Percentiles rank a stretch among this genome's conserved stretches.
phyloP scores from a whole-genome alignment of 768 basidiomycete genomes.

The Auriculariales sp. region DNA sequence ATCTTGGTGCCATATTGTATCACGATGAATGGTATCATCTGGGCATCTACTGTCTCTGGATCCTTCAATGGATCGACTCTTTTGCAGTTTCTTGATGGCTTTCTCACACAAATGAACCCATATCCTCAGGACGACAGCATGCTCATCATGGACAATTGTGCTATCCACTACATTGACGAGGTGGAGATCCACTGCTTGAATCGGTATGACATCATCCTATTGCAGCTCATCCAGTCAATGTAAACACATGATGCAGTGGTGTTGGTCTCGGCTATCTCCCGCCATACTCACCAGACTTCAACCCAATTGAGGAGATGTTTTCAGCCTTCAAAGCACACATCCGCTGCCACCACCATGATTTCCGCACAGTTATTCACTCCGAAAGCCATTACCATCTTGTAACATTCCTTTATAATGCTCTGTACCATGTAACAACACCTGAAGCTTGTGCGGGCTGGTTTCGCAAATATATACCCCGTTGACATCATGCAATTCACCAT shows the following conservation, averaged over 20 bases:
- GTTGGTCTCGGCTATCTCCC: constrained; percentile 15
- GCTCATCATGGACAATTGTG: constrained; percentile 24
- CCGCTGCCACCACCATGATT: constrained; percentile 7
- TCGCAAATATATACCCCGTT: background rate
- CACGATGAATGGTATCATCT: constrained; percentile 23
- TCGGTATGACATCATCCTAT: too few relatives aligned
- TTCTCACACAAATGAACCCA: constrained; percentile 24
- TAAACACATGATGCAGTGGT: too few relatives aligned
- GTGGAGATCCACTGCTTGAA: too few relatives aligned
- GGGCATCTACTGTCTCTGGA: constrained; percentile 15
- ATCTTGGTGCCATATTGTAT: too few relatives aligned
- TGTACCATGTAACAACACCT: background rate
- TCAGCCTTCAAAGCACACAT: constrained; percentile 21
- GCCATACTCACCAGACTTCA: constrained; percentile 26
- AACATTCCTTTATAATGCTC: background rate
- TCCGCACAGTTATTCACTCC: background rate
- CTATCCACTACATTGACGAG: constrained; percentile 17
- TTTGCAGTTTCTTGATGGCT: constrained; percentile 16
- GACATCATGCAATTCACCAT: too few relatives aligned
- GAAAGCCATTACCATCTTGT: background rate
- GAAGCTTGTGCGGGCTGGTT: background rate
- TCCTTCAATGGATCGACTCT: constrained; percentile 18
- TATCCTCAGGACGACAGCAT: constrained; percentile 21
- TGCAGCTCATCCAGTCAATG: too few relatives aligned
- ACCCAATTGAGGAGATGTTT: constrained; percentile 28